These are phyloP conservation scores for Teunomyces aglyptinius DNA, from an alignment of 805 yeast genomes.

Conservation along the genomic window DNA sequence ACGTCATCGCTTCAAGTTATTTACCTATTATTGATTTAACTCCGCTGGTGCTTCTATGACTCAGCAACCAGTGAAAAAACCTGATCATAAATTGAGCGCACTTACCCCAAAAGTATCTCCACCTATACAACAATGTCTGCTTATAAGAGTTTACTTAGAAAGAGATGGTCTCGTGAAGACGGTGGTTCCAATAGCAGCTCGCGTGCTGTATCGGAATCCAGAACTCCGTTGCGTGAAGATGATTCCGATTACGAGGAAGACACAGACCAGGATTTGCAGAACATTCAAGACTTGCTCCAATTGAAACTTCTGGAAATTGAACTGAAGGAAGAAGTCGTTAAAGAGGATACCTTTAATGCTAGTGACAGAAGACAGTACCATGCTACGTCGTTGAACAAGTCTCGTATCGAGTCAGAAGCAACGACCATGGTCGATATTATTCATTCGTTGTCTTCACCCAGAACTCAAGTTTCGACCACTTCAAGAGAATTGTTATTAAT, in stretches of 20 bases:
- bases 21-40: background rate
- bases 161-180: slow-evolving; percentile 8
- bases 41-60: background rate
- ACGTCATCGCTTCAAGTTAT: background rate
- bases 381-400: slow-evolving; percentile 30
- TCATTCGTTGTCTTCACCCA: slow-evolving; percentile 35
- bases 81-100: background rate
- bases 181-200: slow-evolving; percentile 13
- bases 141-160: slow-evolving; percentile 4
- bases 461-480: slow-evolving; percentile 45
- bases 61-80: background rate
- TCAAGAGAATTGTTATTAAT: slow-evolving; percentile 51
- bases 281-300: slow-evolving; percentile 13
- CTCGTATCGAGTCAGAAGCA: slow-evolving; percentile 33
- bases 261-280: slow-evolving; percentile 13
- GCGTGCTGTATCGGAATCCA: slow-evolving; percentile 10
- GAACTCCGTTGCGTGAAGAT: slow-evolving; percentile 15
- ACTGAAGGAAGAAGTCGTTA: slow-evolving; percentile 6
- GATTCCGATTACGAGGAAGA: slow-evolving; percentile 17
- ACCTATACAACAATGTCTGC: slow-evolving; percentile 4
- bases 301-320: slow-evolving; percentile 11
- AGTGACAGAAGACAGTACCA: slow-evolving; percentile 23
- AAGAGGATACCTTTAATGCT: slow-evolving; percentile 5
- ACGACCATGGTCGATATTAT: slow-evolving; percentile 47
- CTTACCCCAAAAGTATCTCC: background rate